Conservation (phyloP, 805 yeast genomes). For the Jamesozyma hellenica region DNA sequence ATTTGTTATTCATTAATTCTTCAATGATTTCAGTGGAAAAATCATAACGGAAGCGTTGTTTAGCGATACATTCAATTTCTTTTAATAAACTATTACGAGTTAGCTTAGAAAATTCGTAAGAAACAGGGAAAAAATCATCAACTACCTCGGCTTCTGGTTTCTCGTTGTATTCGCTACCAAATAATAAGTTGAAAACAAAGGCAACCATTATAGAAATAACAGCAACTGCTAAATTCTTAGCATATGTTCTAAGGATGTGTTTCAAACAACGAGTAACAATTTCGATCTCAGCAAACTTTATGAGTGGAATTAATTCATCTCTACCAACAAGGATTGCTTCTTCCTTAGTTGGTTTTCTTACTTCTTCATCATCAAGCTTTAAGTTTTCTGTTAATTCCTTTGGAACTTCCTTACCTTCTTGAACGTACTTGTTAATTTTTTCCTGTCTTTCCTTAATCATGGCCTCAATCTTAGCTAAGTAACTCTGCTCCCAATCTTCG, state of each 20-base stretch:
- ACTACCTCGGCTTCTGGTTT: slow-evolving; percentile 35
- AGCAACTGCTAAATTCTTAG: slow-evolving; percentile 39
- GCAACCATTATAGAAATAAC: slow-evolving; percentile 52
- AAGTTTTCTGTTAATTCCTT: slow-evolving; percentile 27
- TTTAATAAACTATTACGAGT: slow-evolving; percentile 37
- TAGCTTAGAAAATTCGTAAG: slow-evolving; percentile 35
- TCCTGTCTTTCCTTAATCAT: slow-evolving; percentile 30
- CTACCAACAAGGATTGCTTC: slow-evolving; percentile 28
- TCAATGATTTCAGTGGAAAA: slow-evolving; percentile 43
- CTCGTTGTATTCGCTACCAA: slow-evolving; percentile 42
- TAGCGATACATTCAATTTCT: slow-evolving; percentile 44
- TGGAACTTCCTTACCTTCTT: slow-evolving; percentile 29
- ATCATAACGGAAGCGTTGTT: slow-evolving; percentile 50
- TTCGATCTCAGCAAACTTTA: slow-evolving; percentile 42
- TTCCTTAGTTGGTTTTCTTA: slow-evolving; percentile 29
- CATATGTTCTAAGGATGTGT: slow-evolving; percentile 50
- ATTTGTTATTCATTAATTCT: slow-evolving; percentile 31
- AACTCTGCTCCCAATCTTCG: slow-evolving; percentile 26
- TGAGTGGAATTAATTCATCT: slow-evolving; percentile 37
- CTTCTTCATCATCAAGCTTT: slow-evolving; percentile 26
- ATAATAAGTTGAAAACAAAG: slow-evolving; percentile 61
- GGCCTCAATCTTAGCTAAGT: slow-evolving; percentile 23
- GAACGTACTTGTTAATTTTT: slow-evolving; percentile 25
- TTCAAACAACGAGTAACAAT: slow-evolving; percentile 73
- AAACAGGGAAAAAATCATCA: slow-evolving; percentile 37